phyloP scores from a whole-genome alignment of 441 rosid genomes.

The Erodium moschatum region DNA sequence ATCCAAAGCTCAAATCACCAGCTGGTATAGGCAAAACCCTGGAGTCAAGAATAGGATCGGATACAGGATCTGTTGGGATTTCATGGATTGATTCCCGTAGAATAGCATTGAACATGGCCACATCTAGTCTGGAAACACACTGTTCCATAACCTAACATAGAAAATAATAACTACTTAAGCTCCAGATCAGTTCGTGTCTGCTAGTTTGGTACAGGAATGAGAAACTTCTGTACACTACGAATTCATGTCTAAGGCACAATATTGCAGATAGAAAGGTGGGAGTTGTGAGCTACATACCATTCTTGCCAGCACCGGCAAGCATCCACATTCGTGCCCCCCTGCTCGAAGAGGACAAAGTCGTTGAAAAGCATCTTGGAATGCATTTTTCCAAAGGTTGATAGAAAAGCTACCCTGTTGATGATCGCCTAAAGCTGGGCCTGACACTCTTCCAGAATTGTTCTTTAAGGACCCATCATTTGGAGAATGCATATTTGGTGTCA shows the following conservation, averaged over 20 bases:
- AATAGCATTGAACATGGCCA: conserved; percentile 95
- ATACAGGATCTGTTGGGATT: conserved; percentile 91
- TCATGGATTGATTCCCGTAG: conserved; percentile 85
- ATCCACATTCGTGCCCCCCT: conserved; percentile 91
- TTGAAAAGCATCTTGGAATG: conserved; percentile 86
- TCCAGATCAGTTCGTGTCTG: background rate
- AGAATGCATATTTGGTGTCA: conserved; percentile 89
- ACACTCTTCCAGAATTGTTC: conserved; percentile 37
- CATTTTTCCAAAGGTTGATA: conserved; percentile 78
- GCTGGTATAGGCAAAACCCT: conserved; percentile 81
- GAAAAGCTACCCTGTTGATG: conserved; percentile 68
- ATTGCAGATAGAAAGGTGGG: conserved; percentile 10
- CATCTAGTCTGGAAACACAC: conserved; percentile 84
- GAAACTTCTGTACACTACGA: background rate
- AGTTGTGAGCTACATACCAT: conserved; percentile 42
- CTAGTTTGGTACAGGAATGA: background rate
- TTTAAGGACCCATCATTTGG: conserved; percentile 37
- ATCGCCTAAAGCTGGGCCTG: conserved; percentile 31
- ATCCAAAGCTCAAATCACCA: conserved; percentile 76
- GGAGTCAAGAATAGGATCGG: conserved; percentile 79
- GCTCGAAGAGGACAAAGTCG: conserved; percentile 95
- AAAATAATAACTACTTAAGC: conserved; percentile 12
- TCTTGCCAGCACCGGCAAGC: conserved; percentile 62
- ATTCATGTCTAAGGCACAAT: background rate
- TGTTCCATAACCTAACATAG: conserved; percentile 78